Percentiles rank a stretch among this genome's conserved stretches.
phyloP scores from a whole-genome alignment of 371 early-diverging fungal genomes.

The Phascolomyces articulosus region DNA sequence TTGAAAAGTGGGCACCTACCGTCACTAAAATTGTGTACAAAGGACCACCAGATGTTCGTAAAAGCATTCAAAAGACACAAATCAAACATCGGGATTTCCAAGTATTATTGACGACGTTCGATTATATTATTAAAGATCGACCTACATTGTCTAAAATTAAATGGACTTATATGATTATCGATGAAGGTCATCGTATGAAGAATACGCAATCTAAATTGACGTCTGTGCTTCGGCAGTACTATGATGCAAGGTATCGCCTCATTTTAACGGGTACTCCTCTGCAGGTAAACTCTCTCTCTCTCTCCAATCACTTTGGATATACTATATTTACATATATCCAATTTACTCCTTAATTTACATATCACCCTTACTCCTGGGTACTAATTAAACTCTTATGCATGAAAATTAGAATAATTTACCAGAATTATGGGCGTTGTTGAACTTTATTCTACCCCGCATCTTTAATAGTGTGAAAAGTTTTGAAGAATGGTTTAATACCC shows the following conservation, averaged over 20 bases:
- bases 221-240: conserved; percentile 80
- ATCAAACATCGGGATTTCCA: conserved; percentile 83
- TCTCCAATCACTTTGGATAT: neutral
- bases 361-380: neutral
- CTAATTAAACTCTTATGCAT: conserved; percentile 2
- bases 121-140: conserved; percentile 94
- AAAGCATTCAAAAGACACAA: conserved; percentile 64
- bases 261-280: conserved; percentile 99
- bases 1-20: conserved; percentile 98
- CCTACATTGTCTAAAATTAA: conserved; percentile 82
- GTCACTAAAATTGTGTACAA: conserved; percentile 90
- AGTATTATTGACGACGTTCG: conserved; percentile 97
- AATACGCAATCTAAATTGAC: conserved; percentile 91
- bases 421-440: conserved; percentile 98
- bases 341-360: too few relatives aligned
- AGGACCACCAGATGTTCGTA: conserved; percentile 78
- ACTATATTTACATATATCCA: too few relatives aligned
- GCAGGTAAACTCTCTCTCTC: conserved; percentile 60
- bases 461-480: conserved; percentile 96
- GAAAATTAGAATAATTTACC: conserved; percentile 92
- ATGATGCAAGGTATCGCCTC: conserved; percentile 91
- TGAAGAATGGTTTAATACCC: conserved; percentile 98
- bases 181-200: conserved; percentile 99
- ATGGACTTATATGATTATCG: conserved; percentile 96
- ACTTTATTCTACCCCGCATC: conserved; percentile 96